Percentiles rank a stretch among this genome's conserved stretches.
Evolutionary conservation across 2,329 filamentous ascomycete genomes (phyloP).

Genomic region (Aspergillus spinulosporus): DNA sequence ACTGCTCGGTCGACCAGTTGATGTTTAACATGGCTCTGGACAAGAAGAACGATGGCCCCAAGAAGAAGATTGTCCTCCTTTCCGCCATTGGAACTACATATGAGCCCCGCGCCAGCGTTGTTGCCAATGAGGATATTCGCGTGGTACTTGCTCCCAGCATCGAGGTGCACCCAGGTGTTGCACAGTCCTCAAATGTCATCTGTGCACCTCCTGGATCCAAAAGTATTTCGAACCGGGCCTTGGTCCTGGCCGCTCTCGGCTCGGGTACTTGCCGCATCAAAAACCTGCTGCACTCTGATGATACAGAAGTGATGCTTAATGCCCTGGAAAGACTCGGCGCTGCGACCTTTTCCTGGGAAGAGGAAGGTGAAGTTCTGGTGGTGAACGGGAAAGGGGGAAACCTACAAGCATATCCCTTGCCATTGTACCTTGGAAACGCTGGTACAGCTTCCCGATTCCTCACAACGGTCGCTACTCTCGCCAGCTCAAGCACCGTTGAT

Average conservation of each 20-base stretch:
- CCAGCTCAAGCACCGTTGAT: constrained; percentile 61
- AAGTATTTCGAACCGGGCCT: constrained; percentile 92
- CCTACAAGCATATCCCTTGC: constrained; percentile 70
- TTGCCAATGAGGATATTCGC: constrained; percentile 81
- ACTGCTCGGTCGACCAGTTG: constrained; percentile 80
- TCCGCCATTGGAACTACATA: constrained; percentile 85
- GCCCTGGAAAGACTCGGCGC: constrained; percentile 83
- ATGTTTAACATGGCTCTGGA: constrained; percentile 95
- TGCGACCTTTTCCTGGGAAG: constrained; percentile 89
- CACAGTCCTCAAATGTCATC: constrained; percentile 64
- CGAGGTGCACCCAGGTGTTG: constrained; percentile 70
- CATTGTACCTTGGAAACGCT: constrained; percentile 92
- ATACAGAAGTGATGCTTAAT: constrained; percentile 95
- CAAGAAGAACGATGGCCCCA: constrained; percentile 94
- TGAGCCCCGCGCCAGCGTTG: constrained; percentile 83
- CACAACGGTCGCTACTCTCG: constrained; percentile 85
- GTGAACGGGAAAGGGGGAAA: constrained; percentile 89
- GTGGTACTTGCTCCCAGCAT: constrained; percentile 79
- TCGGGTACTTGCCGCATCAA: constrained; percentile 82
- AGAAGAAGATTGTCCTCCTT: constrained; percentile 94
- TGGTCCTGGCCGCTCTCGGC: constrained; percentile 90
- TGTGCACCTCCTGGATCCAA: constrained; percentile 94
- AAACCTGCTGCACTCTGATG: constrained; percentile 93
- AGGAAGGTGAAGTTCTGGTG: constrained; percentile 85
- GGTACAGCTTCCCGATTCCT: constrained; percentile 94